These are phyloP conservation scores for Fomitiporia mediterranea DNA, from an alignment of 1,284 basidiomycete genomes.

Conservation along the genomic window DNA sequence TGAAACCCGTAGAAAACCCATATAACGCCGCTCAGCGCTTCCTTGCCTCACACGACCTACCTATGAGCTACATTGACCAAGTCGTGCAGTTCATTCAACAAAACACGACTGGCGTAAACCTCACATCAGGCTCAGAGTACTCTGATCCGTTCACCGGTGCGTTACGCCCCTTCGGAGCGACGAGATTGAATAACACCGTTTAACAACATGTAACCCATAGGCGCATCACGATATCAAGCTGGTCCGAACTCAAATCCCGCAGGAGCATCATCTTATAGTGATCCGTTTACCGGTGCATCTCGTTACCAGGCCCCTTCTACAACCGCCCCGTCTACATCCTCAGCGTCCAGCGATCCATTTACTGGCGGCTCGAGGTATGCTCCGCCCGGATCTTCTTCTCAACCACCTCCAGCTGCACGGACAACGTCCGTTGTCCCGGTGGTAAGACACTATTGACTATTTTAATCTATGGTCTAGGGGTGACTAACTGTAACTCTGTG, in stretches of 20 bases:
- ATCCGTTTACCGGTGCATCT: conserved; percentile 44
- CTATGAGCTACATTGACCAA: conserved; percentile 81
- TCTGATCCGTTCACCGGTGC: conserved; percentile 91
- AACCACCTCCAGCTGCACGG: conserved; percentile 9
- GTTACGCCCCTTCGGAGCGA: conserved; percentile 17
- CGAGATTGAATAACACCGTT: too few relatives aligned
- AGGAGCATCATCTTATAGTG: conserved; percentile 5
- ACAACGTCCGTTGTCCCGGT: conserved; percentile 15
- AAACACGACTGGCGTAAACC: conserved; percentile 75
- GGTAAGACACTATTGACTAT: conserved; percentile 1
- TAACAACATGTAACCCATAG: neutral
- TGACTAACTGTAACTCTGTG: too few relatives aligned
- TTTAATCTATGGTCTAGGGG: too few relatives aligned
- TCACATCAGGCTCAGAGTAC: conserved; percentile 60
- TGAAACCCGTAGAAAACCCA: conserved; percentile 71
- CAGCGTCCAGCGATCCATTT: conserved; percentile 1
- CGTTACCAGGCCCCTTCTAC: conserved; percentile 41
- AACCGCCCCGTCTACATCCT: neutral
- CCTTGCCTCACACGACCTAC: conserved; percentile 80
- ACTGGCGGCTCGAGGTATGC: neutral
- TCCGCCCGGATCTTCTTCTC: neutral
- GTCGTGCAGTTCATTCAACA: conserved; percentile 93
- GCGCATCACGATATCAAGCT: conserved; percentile 5
- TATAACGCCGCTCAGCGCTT: conserved; percentile 89
- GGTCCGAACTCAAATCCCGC: neutral